Percentiles rank a stretch among this genome's conserved stretches.
Conservation (phyloP, 1,284 basidiomycete species). For the Singerocomus inundabilis region DNA sequence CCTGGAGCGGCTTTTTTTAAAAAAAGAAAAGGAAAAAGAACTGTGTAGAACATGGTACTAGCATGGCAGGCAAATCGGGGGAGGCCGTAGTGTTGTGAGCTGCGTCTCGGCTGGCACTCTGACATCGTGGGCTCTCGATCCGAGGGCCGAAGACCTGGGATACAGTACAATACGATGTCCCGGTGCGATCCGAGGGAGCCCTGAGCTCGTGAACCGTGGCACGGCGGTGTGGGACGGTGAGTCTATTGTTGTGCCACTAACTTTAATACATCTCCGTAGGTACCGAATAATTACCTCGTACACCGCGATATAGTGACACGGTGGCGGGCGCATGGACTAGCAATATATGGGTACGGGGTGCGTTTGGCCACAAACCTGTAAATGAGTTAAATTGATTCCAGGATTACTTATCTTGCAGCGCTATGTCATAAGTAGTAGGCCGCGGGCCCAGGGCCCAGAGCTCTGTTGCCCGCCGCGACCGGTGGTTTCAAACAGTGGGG, state of each 20-base stretch:
- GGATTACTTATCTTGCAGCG: too few species aligned
- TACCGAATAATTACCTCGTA: background rate
- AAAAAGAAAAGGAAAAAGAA: too few species aligned
- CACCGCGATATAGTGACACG: background rate
- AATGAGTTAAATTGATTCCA: constrained; percentile 3
- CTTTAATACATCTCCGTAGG: background rate
- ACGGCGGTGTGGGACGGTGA: background rate
- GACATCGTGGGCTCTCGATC: background rate
- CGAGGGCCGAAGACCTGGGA: background rate
- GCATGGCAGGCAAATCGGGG: background rate
- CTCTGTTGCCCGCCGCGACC: too few species aligned
- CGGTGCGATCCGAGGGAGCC: background rate
- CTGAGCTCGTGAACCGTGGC: background rate
- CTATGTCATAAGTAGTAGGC: too few species aligned
- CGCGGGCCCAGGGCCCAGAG: too few species aligned
- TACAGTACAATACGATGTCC: background rate
- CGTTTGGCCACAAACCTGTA: constrained; percentile 25
- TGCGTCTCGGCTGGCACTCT: background rate
- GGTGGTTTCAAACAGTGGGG: too few species aligned
- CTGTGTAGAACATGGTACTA: background rate
- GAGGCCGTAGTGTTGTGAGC: background rate
- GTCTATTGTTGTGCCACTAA: background rate
- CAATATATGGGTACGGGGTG: background rate
- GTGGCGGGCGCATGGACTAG: too few species aligned
- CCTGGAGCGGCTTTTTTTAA: background rate